Evolutionary conservation across 345 rosid species (phyloP).

Genomic region (Salix arbutifolia): DNA sequence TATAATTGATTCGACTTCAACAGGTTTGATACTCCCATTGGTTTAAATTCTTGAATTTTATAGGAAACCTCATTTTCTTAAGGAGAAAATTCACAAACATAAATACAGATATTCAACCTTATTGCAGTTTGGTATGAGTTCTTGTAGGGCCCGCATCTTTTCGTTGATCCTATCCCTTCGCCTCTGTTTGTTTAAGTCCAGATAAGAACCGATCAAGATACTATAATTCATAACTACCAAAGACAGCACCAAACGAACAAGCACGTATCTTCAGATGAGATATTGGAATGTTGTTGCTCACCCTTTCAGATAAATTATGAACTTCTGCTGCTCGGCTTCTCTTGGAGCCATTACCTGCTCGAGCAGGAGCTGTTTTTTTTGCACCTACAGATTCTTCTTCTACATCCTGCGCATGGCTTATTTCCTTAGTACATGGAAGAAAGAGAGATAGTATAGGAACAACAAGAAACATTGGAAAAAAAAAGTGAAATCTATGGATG

Average conservation of each 20-base stretch:
- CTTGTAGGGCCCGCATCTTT: slow-evolving; percentile 93
- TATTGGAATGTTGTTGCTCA: slow-evolving; percentile 32
- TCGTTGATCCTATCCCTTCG: slow-evolving; percentile 90
- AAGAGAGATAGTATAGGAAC: neutral
- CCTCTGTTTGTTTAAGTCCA: slow-evolving; percentile 44
- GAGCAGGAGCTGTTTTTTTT: slow-evolving; percentile 41
- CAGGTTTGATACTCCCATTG: neutral
- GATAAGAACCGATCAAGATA: slow-evolving; percentile 12
- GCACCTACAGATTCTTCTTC: slow-evolving; percentile 60
- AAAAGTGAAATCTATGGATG: neutral
- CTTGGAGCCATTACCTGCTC: slow-evolving; percentile 51
- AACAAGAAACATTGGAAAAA: neutral
- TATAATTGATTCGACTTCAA: slow-evolving; percentile 1
- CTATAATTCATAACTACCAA: slow-evolving; percentile 10
- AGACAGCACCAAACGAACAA: slow-evolving; percentile 7
- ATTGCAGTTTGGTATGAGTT: slow-evolving; percentile 89
- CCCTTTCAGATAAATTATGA: slow-evolving; percentile 96
- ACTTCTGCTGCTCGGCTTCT: slow-evolving; percentile 94
- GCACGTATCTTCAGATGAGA: neutral
- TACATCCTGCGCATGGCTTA: slow-evolving; percentile 45
- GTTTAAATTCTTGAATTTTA: neutral
- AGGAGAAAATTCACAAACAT: neutral
- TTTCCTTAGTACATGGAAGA: neutral
- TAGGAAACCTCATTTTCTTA: neutral
- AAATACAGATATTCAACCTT: slow-evolving; percentile 41